Evolutionary conservation across 768 basidiomycete species (phyloP), one percentile per base, ranked within the genome.

Genomic region (Hemileccinum impolitum): DNA sequence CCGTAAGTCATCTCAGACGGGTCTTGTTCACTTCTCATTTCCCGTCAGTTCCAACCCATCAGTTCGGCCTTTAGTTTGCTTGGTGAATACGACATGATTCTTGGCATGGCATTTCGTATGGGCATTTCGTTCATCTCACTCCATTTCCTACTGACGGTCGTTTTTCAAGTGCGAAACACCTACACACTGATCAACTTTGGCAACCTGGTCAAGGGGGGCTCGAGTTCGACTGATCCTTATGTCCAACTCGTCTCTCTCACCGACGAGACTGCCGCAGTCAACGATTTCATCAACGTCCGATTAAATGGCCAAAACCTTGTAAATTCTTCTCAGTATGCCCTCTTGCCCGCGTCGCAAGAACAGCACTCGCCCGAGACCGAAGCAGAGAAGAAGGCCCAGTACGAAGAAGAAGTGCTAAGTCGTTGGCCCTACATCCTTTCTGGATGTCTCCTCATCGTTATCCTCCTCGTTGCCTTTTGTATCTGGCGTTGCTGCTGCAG

Each of bases 21-120:
- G 26, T 17, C 11, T 35, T 28, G 19, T 26, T 51, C 39, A 15
- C 0, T 38, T 23, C 50, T 62, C 40, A 65, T n/a, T 19, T 25
- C 12, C 49, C 26, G 13, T 32, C 55, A 88, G 80, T 91, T 88
- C 75, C 89, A 91, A 74, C 89, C 88, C 2, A 87, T 90, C 54
- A 87, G 87, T 13, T 79, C 82, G 4, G 86, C 87, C 5, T 88
- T 90, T 69, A 84, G 85, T 70, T 54, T 88, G 36, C 76, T 87
- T 23, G 85, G 87, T 54, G 76, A 85, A 61, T 91, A 87, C 54
- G 88, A 91, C 57, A 82, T 90, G 75, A 87, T 90, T 57, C 75
- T 90, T 42, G 88, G 88, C 54, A 88, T 89, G 86, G 77, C 77
- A 46, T 88, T 90, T 71, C 48, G 87, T 90, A 67, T 57, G 85